These are phyloP conservation scores for Cocos nucifera DNA, from an alignment of 176 grass and related monocot genomes.

Conservation along the genomic window DNA sequence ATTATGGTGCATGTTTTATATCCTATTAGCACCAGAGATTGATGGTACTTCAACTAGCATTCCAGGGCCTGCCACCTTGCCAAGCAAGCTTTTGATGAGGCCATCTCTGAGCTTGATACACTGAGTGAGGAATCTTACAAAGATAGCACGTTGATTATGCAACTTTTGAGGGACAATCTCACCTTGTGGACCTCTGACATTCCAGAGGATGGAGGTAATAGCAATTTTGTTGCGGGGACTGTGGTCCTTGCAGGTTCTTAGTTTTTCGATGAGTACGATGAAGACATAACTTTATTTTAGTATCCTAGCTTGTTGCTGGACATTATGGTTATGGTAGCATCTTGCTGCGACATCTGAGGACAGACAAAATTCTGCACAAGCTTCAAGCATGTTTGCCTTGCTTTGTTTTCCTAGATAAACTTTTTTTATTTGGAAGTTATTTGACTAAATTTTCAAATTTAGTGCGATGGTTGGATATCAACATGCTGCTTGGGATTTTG, in stretches of 20 bases:
- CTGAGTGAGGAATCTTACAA: constrained; percentile 62
- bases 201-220: constrained; percentile 45
- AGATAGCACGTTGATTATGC: constrained; percentile 61
- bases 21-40: not conserved
- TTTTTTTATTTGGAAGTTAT: too few species aligned
- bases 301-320: too few species aligned
- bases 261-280: not conserved
- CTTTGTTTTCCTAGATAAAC: too few species aligned
- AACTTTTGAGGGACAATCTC: constrained; percentile 57
- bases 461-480: too few species aligned
- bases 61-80: constrained; percentile 54
- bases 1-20: too few species aligned
- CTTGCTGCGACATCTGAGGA: too few species aligned
- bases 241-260: not conserved
- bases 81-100: constrained; percentile 63
- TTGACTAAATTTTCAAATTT: too few species aligned
- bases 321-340: too few species aligned
- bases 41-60: constrained; percentile 6
- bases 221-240: not conserved
- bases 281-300: not conserved
- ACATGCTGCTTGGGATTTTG: too few species aligned
- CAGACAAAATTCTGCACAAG: too few species aligned
- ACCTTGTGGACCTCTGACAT: constrained; percentile 59
- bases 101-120: constrained; percentile 47
- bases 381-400: too few species aligned